phyloP scores from a whole-genome alignment of 805 yeast species.

The Ogataea ganodermae region DNA sequence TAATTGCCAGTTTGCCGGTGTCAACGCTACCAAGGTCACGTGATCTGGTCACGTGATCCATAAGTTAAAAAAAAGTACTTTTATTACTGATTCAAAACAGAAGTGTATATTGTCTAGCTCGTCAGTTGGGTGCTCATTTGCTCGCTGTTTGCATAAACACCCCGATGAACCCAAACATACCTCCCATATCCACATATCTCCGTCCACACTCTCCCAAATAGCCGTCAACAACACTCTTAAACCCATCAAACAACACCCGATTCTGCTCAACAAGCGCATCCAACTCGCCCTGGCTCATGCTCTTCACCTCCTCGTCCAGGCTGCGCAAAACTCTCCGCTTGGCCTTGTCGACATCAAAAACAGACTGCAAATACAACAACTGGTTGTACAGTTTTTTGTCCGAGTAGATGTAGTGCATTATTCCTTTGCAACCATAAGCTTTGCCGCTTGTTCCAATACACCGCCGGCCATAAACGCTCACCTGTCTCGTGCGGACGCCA shows the following conservation, averaged over 20 bases:
- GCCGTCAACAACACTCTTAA: slow-evolving; percentile 62
- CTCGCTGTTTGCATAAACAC: too few species aligned
- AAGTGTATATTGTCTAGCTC: neutral
- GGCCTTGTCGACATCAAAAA: slow-evolving; percentile 83
- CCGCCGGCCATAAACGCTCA: slow-evolving; percentile 85
- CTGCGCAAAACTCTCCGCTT: slow-evolving; percentile 52
- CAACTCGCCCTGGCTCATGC: slow-evolving; percentile 51
- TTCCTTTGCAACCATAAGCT: slow-evolving; percentile 72
- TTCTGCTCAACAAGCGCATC: slow-evolving; percentile 82
- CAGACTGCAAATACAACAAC: slow-evolving; percentile 69
- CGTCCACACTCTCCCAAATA: slow-evolving; percentile 84
- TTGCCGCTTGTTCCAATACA: slow-evolving; percentile 70
- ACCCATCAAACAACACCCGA: slow-evolving; percentile 55
- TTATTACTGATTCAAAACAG: too few species aligned
- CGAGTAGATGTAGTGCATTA: slow-evolving; percentile 72
- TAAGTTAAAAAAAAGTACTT: too few species aligned
- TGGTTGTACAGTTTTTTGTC: slow-evolving; percentile 87
- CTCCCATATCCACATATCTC: slow-evolving; percentile 81
- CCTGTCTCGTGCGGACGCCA: slow-evolving; percentile 75
- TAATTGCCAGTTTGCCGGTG: too few species aligned
- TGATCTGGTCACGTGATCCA: too few species aligned
- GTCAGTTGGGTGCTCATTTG: slow-evolving; percentile 11
- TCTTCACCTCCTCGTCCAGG: slow-evolving; percentile 22
- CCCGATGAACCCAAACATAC: slow-evolving; percentile 53
- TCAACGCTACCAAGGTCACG: too few species aligned